Base-by-base conservation (phyloP, 768 basidiomycete genomes). In the Mrakia gelida region DNA sequence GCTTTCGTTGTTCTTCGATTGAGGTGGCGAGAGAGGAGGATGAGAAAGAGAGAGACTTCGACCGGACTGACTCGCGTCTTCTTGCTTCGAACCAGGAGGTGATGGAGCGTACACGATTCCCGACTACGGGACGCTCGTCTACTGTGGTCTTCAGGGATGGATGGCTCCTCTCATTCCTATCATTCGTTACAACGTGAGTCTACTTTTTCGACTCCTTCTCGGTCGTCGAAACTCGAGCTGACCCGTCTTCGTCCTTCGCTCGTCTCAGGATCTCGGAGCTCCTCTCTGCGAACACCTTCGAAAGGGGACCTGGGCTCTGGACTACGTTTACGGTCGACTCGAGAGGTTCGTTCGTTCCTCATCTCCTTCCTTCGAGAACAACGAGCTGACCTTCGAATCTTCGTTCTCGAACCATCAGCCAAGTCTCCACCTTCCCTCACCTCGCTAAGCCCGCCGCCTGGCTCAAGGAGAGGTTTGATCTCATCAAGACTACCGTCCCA, bases 101-200 rank as follows among this genome's bases (percentile, higher is more conserved):
- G 88, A 90, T 82, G 95, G 97, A 4, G 88, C 86, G 1, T 98
- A 98, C 84, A 88, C 91, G 68, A 85, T 99, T 49, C 92, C 95
- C 7, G 89, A 88, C 32, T 82, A 89, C 32, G 94, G 92, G 0
- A 88, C 88, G 78, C 86, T 95, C 84, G 90, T 89, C 16, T 99
- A 98, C 84, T 98, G 95, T 81, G 97, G 97, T 26, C 84, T 98
- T 72, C 94, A 98, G 82, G 97, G 97, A 1, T 99, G 95, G 94
- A 98, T 99, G 94, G 89, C 91, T 81, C 90, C 90, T 0, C 86
- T 98, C 75, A 88, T 89, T 56, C 89, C 89, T 80, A 90, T 98
- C 83, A 95, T 95, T 89, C 87, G 87, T 80, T 88, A 90, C 82
- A 98, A 98, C 84, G 76, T 73, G 49, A 61, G 76, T 68, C 16